These are phyloP conservation scores for Thuja plicata DNA, from an alignment of 83 land plant genomes.

Conservation along the genomic window DNA sequence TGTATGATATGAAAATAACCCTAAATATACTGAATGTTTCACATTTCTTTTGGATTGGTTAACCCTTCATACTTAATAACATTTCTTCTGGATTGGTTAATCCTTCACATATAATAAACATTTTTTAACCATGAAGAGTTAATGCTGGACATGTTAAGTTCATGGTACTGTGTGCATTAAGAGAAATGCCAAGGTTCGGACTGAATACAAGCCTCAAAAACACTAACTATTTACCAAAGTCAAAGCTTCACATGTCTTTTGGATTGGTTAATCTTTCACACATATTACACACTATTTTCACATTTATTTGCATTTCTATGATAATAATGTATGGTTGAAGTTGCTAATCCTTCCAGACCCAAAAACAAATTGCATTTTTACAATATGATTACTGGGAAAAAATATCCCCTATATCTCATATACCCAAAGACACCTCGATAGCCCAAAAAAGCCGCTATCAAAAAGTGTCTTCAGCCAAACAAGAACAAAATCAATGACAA, in stretches of 20 bases:
- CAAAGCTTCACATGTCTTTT: not conserved
- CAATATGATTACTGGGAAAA: not conserved
- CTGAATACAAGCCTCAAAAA: not conserved
- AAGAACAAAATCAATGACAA: not conserved
- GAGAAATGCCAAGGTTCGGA: not conserved
- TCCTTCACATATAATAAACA: not conserved
- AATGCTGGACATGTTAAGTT: not conserved
- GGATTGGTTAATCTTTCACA: not conserved
- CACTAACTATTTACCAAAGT: not conserved
- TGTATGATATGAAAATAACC: not conserved
- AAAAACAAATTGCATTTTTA: conserved; percentile 10
- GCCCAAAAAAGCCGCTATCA: conserved; percentile 6
- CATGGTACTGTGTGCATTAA: not conserved
- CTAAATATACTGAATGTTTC: not conserved
- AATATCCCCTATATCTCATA: not conserved
- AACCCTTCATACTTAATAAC: too few species aligned
- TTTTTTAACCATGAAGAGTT: not conserved
- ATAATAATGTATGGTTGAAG: not conserved
- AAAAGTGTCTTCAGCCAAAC: not conserved
- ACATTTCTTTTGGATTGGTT: not conserved
- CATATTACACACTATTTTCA: not conserved
- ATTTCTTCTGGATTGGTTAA: not conserved
- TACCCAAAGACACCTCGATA: not conserved
- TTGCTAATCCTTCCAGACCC: not conserved
- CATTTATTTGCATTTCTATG: conserved; percentile 6